A percentile compares a stretch with the other conserved stretches of the same genome.
Evolutionary conservation across 2,329 filamentous ascomycete genomes (phyloP).

Genomic region (Teratosphaeria pseudoeucalypti): DNA sequence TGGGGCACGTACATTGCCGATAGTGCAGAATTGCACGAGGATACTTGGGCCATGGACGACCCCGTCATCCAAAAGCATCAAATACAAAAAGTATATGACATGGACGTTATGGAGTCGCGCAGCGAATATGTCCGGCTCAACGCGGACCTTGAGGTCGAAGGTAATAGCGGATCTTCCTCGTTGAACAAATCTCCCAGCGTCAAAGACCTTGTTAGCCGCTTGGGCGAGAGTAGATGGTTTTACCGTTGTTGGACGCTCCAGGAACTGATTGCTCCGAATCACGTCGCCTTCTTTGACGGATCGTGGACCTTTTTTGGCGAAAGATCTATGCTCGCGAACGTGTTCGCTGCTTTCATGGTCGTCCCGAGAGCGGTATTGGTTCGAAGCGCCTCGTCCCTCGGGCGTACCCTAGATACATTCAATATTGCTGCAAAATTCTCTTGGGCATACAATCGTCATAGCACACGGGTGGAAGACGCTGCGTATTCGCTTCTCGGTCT

Average conservation of each 20-base stretch:
- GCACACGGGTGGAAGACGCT: slow-evolving; percentile 28
- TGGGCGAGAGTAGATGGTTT: background rate
- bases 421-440: slow-evolving; percentile 3
- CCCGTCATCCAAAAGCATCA: too few species aligned
- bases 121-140: background rate
- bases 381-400: background rate
- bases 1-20: background rate
- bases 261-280: background rate
- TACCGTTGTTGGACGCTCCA: background rate
- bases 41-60: background rate
- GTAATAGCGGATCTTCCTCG: background rate
- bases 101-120: background rate
- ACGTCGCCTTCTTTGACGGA: background rate
- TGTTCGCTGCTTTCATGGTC: background rate
- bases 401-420: background rate
- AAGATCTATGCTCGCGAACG: background rate
- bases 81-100: background rate
- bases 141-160: too few species aligned
- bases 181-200: background rate
- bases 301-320: background rate
- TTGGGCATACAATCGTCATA: slow-evolving; percentile 7
- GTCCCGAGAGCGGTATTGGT: background rate
- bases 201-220: background rate
- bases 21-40: background rate
- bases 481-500: slow-evolving; percentile 38